Evolutionary conservation across 129 eudicot genomes (phyloP).

Genomic region (Calendula officinalis): DNA sequence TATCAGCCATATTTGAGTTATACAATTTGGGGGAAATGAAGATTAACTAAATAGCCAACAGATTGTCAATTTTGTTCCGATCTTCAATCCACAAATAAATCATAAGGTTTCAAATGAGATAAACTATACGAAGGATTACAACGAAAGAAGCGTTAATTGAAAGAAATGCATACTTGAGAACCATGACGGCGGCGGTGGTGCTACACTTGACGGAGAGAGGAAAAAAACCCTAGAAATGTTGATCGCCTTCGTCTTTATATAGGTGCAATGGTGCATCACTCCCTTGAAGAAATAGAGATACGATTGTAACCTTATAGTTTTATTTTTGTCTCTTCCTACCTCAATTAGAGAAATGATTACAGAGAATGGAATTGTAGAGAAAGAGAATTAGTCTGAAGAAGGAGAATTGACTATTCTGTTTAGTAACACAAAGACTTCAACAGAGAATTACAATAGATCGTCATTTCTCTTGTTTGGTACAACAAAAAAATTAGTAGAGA

Average conservation of each 20-base stretch:
- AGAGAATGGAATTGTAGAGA: too few relatives aligned
- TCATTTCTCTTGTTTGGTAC: too few relatives aligned
- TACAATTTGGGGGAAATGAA: slow-evolving; percentile 7
- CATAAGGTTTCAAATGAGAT: background rate
- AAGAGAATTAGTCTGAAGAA: too few relatives aligned
- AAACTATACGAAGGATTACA: background rate
- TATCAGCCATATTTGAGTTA: background rate
- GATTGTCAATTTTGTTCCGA: background rate
- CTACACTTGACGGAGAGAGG: slow-evolving; percentile 1
- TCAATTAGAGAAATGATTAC: too few relatives aligned
- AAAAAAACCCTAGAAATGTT: slow-evolving; percentile 25
- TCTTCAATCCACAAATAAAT: background rate
- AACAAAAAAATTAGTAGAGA: too few relatives aligned
- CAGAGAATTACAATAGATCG: too few relatives aligned
- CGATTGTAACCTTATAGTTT: slow-evolving; percentile 19
- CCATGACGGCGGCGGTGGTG: slow-evolving; percentile 38
- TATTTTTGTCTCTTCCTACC: background rate
- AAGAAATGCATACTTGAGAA: slow-evolving; percentile 48
- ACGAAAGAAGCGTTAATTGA: background rate
- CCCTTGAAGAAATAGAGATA: background rate
- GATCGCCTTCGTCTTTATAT: slow-evolving; percentile 12
- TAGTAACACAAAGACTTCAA: too few relatives aligned
- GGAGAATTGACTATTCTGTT: too few relatives aligned
- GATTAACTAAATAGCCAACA: background rate
- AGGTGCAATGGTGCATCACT: background rate